phyloP scores from a whole-genome alignment of 2,329 filamentous ascomycete species.

The Elsinoe perseae region DNA sequence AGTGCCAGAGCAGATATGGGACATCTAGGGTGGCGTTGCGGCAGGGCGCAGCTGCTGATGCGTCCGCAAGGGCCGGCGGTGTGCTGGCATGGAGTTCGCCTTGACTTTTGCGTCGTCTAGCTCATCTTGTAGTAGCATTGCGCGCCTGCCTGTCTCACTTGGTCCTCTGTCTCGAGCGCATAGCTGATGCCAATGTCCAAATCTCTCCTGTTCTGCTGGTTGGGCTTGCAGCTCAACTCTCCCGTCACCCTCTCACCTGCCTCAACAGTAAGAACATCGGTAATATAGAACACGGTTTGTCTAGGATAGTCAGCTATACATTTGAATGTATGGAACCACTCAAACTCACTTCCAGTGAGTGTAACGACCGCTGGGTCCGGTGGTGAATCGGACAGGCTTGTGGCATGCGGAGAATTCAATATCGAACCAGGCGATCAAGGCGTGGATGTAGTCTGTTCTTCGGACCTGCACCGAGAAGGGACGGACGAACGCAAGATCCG shows the following conservation, averaged over 20 bases:
- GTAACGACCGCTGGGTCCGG: conserved; percentile 96
- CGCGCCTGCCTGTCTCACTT: conserved; percentile 60
- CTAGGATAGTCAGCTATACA: neutral
- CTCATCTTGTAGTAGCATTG: conserved; percentile 69
- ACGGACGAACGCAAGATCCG: conserved; percentile 74
- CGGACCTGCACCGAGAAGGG: conserved; percentile 69
- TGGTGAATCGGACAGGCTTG: conserved; percentile 95
- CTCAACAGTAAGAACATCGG: conserved; percentile 86
- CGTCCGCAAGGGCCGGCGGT: neutral
- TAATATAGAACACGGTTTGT: conserved; percentile 96
- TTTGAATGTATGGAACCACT: neutral
- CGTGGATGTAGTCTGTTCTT: conserved; percentile 91
- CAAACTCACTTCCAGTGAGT: conserved; percentile 78
- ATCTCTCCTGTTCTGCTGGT: conserved; percentile 88
- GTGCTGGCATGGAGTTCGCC: neutral
- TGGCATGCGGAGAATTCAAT: conserved; percentile 98
- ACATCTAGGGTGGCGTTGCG: too few relatives aligned
- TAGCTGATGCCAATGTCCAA: conserved; percentile 86
- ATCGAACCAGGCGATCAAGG: conserved; percentile 96
- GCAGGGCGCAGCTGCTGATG: too few relatives aligned
- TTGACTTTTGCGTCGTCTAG: conserved; percentile 21
- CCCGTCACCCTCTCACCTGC: conserved; percentile 73
- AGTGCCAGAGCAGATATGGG: too few relatives aligned
- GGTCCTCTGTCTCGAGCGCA: conserved; percentile 67
- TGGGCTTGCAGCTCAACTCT: conserved; percentile 73